Conservation (phyloP, 192 early-diverging fungal species). For the Umbelopsis vinacea region DNA sequence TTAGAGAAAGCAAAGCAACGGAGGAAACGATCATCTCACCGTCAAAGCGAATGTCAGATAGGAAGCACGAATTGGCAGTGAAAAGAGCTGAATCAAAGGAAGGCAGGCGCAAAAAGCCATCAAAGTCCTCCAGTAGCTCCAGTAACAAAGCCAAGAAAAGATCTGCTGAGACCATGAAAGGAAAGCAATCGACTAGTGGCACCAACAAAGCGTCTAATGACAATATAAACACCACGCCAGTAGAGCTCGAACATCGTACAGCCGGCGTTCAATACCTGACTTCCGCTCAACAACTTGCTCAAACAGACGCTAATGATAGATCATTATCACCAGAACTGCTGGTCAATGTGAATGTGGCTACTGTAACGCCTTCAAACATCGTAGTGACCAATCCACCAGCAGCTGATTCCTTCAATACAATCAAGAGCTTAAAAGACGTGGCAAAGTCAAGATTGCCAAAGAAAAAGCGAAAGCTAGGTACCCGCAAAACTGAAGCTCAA, state of each 20-base stretch:
- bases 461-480: slow-evolving; percentile 11
- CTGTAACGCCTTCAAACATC: not conserved
- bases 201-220: not conserved
- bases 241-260: too few relatives aligned
- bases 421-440: not conserved
- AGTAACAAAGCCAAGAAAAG: not conserved
- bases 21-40: not conserved
- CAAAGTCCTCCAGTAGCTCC: not conserved
- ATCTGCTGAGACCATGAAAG: not conserved
- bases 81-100: not conserved
- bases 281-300: too few relatives aligned
- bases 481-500: not conserved
- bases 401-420: not conserved
- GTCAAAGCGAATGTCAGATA: not conserved
- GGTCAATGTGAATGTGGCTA: not conserved
- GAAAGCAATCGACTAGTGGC: not conserved
- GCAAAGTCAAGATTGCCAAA: not conserved
- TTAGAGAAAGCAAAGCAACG: not conserved
- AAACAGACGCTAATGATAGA: not conserved
- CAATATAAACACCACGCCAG: too few relatives aligned
- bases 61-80: not conserved
- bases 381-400: not conserved
- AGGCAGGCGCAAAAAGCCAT: not conserved
- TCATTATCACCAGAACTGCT: not conserved
- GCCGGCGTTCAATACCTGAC: too few relatives aligned